Conservation (phyloP, 768 basidiomycete genomes). For the Leccinum disarticulatum region DNA sequence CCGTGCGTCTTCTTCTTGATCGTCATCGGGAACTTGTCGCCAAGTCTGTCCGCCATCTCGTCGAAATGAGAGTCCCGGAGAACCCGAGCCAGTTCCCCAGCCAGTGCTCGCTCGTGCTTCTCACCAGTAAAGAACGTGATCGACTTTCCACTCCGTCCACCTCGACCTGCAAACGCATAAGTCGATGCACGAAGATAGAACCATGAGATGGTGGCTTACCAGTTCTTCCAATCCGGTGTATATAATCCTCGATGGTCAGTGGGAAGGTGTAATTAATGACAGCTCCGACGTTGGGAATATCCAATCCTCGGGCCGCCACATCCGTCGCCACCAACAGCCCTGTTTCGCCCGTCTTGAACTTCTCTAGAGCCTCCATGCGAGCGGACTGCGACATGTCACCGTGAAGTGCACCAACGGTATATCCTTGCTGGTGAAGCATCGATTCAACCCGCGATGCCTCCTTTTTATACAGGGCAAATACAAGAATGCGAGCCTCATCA, state of each 20-base stretch:
- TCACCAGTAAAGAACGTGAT: conserved; percentile 98
- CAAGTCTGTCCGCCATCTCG: conserved; percentile 58
- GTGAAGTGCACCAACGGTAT: conserved; percentile 79
- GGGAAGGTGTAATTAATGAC: conserved; percentile 99
- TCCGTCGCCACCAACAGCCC: conserved; percentile 93
- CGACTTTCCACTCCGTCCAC: conserved; percentile 84
- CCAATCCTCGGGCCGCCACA: conserved; percentile 94
- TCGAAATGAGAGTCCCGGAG: conserved; percentile 85
- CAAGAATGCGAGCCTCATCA: conserved; percentile 68
- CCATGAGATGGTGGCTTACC: conserved; percentile 42
- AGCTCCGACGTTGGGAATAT: conserved; percentile 92
- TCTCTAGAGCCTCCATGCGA: conserved; percentile 81
- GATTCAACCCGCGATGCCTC: conserved; percentile 90
- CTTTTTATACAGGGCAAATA: conserved; percentile 98
- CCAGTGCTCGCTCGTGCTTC: conserved; percentile 77
- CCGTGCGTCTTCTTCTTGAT: conserved; percentile 96
- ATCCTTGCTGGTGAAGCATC: conserved; percentile 71
- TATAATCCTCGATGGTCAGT: conserved; percentile 90
- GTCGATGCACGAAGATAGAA: background rate
- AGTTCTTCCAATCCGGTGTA: conserved; percentile 88
- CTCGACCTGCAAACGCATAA: conserved; percentile 61
- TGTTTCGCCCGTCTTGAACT: conserved; percentile 80
- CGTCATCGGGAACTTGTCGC: conserved; percentile 87
- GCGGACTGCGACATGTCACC: conserved; percentile 88
- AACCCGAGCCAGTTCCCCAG: conserved; percentile 92